Evolutionary conservation across 2,329 filamentous ascomycete genomes (phyloP).

Genomic region (Trichoderma asperellum): DNA sequence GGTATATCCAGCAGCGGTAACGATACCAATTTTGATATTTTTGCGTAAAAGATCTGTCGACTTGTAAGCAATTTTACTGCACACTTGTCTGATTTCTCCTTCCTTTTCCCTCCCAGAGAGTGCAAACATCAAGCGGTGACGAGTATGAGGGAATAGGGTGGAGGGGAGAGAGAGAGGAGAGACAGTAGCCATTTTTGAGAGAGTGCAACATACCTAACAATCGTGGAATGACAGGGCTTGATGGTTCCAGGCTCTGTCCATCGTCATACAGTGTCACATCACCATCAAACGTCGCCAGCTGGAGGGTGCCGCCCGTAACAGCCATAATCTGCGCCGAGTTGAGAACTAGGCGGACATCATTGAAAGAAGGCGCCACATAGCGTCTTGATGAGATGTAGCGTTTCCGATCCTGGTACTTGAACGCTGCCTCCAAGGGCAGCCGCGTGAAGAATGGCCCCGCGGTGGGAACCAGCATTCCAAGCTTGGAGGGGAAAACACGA

Average conservation of each 20-base stretch:
- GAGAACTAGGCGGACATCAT: conserved; percentile 88
- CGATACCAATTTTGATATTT: conserved; percentile 87
- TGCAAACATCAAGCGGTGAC: background rate
- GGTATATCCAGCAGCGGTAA: conserved; percentile 94
- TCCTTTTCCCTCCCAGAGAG: background rate
- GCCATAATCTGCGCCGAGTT: conserved; percentile 96
- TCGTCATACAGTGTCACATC: conserved; percentile 96
- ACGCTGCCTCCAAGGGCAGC: conserved; percentile 84
- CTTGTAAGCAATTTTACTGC: conserved; percentile 4
- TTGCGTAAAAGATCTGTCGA: conserved; percentile 68
- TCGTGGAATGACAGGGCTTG: conserved; percentile 75
- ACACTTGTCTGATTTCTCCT: no score
- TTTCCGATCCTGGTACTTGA: conserved; percentile 83
- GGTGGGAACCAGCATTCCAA: conserved; percentile 87
- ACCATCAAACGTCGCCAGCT: conserved; percentile 94
- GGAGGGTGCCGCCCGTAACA: conserved; percentile 75
- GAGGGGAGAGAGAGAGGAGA: background rate
- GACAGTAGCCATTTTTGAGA: no score
- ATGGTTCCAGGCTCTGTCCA: conserved; percentile 74
- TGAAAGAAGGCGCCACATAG: conserved; percentile 96
- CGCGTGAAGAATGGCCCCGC: conserved; percentile 94
- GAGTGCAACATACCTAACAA: conserved; percentile 50
- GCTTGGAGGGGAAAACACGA: conserved; percentile 76
- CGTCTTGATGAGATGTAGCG: conserved; percentile 87
- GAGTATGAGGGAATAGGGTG: background rate